phyloP scores from a whole-genome alignment of 495 filamentous ascomycete species.

The Podospora comata region DNA sequence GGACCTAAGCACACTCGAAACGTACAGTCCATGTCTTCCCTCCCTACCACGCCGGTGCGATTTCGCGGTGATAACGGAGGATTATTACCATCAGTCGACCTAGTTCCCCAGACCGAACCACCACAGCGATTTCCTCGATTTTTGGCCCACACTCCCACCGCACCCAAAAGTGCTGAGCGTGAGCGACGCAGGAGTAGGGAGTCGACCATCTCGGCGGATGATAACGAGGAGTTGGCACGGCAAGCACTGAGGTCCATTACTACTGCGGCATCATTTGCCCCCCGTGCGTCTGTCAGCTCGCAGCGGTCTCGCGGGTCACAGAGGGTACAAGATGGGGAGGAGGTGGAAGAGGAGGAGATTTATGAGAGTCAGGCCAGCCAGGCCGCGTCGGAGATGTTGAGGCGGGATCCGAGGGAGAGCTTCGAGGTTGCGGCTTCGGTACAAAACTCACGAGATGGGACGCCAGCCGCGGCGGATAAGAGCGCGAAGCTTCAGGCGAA shows the following conservation, averaged over 20 bases:
- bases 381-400: constrained; percentile 55
- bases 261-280: constrained; percentile 46
- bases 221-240: constrained; percentile 60
- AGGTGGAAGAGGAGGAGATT: constrained; percentile 39
- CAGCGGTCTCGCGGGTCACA: constrained; percentile 22
- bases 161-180: constrained; percentile 16
- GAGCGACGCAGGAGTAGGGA: constrained; percentile 64
- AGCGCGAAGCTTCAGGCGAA: constrained; percentile 59
- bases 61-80: constrained; percentile 44
- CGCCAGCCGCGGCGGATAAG: constrained; percentile 44
- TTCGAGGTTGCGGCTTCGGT: constrained; percentile 47
- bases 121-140: constrained; percentile 36
- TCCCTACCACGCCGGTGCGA: constrained; percentile 69
- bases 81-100: constrained; percentile 52
- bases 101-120: constrained; percentile 57
- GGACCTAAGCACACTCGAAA: constrained; percentile 61
- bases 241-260: constrained; percentile 56
- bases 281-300: constrained; percentile 34
- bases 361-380: constrained; percentile 52
- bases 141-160: constrained; percentile 30
- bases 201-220: constrained; percentile 84
- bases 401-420: constrained; percentile 50
- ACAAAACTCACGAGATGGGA: constrained; percentile 40
- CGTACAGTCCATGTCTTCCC: constrained; percentile 73
- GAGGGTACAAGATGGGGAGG: constrained; percentile 26